Evolutionary conservation across 176 grass and related monocot species (phyloP), one percentile per base, ranked within the genome.

Genomic region (Coix lacrymajobi): DNA sequence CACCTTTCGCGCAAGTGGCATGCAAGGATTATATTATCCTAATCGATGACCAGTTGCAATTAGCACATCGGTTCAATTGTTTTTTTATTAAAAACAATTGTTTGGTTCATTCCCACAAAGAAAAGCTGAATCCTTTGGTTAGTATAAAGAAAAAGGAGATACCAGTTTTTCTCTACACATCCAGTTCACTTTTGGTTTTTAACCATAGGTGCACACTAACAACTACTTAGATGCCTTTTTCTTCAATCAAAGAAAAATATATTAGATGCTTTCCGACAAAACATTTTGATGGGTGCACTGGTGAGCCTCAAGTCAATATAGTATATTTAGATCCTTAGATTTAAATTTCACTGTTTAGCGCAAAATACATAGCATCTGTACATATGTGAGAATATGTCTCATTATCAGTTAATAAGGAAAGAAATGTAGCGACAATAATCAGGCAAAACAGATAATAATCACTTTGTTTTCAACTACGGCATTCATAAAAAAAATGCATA

Each of bases 1-100:
- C 33, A 71, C 54, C 78, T 89, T 76, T 89, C 70, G 43, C 22
- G 16, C 77, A 85, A 89, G 87, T 85, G 52, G 83, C 71, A 22
- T 8, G 0, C 19, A 44, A 38, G 11, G 43, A 89, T 80, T 81
- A 77, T 40, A 81, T 71, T 85, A 77, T 71, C 52, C 34, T 49
- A 73, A 66, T 25, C 19, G 82, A 81, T 41, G 52, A 76, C 19
- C 32, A 81, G n/a, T 62, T 81, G 52, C 77, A 70, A 52, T 31
- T 46, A n/a, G 17, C 13, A 43, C 25, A 64, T 8, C 28, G 29
- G 60, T 25, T 76, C 39, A 81, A 41, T 65, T 52, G 13, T 64
- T 78, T 64, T 68, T 56, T 19, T 57, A 11, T 48, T 17, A 57
- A 51, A 14, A 46, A 30, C 37, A 83, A 52, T 84, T 13, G 7